Evolutionary conservation across 1,284 basidiomycete genomes (phyloP).

Genomic region (Porogramme epimiltina): DNA sequence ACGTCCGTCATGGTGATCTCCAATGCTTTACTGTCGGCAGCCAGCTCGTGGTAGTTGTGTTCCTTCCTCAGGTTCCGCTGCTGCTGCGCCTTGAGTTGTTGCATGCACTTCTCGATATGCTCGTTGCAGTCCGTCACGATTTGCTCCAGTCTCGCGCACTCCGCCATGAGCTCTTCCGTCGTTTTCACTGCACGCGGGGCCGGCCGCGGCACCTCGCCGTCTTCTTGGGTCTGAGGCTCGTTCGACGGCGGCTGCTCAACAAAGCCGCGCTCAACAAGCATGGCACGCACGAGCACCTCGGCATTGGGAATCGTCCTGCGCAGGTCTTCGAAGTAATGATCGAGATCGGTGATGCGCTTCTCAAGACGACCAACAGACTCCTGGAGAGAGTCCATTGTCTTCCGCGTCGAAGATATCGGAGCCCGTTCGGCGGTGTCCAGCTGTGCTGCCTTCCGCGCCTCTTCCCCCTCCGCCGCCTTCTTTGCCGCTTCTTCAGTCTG

Average conservation of each 20-base stretch:
- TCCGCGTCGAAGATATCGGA: slow-evolving; percentile 1
- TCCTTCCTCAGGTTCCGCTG: slow-evolving; percentile 6
- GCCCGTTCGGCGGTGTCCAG: slow-evolving; percentile 1
- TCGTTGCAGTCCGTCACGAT: slow-evolving; percentile 1
- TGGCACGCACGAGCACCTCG: not conserved
- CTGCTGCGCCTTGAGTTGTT: slow-evolving; percentile 8
- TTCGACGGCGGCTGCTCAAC: not conserved
- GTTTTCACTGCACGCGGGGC: slow-evolving; percentile 7
- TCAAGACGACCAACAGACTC: slow-evolving; percentile 1
- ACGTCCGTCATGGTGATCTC: slow-evolving; percentile 4
- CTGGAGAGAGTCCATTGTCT: not conserved
- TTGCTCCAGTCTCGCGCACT: slow-evolving; percentile 5
- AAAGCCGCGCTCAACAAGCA: slow-evolving; percentile 6
- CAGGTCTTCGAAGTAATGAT: slow-evolving; percentile 7
- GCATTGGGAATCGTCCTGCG: not conserved
- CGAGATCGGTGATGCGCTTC: slow-evolving; percentile 16
- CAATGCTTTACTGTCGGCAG: slow-evolving; percentile 8
- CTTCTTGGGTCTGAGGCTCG: slow-evolving; percentile 2
- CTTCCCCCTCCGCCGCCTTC: slow-evolving; percentile 5
- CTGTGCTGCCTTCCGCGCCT: slow-evolving; percentile 1
- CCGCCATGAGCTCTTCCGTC: slow-evolving; percentile 10
- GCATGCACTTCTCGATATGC: not conserved
- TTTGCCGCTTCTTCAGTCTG: slow-evolving; percentile 5
- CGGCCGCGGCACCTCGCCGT: slow-evolving; percentile 13
- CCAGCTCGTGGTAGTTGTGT: slow-evolving; percentile 12